Base-by-base conservation (phyloP, 2,329 filamentous ascomycete genomes). In the Colletotrichum euphorbiae region DNA sequence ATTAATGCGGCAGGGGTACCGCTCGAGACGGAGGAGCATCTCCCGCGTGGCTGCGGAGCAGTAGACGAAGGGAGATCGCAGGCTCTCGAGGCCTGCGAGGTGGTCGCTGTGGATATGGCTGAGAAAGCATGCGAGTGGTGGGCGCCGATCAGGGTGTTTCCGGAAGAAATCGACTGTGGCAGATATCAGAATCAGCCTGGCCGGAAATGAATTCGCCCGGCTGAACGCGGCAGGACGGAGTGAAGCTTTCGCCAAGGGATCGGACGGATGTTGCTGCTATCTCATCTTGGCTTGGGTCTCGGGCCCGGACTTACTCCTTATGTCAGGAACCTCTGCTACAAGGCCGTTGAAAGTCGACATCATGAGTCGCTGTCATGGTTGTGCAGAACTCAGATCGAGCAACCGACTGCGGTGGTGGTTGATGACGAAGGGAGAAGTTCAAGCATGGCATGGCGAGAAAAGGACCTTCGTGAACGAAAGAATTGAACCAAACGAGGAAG, bases 101-200 rank as follows among this genome's bases (percentile, higher is more conserved):
- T 98, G 95, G 74, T 98, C 94, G 71, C 91, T 97, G 76, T 98
- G 95, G 2, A 97, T 89, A 85, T 98, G 95, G 78, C 92, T 97
- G 28, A 98, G 84, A 75, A 98, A 97, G 77, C 91, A 96, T 15
- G 92, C 94, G 62, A 96, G 79, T 0, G 93, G 92, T 4, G 91
- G 85, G 15, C 80, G 84, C 15, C 79, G 79, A 6, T 82, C 81
- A 4, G 82, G 80, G 52, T 84, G 83, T 15, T 80, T 81, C 24
- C 92, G 88, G 74, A 98, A 98, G 80, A 90, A 93, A 79, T 98
- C 94, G 71, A 98, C 90, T 92, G 63, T 28, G 7, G 28, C 28
- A 9, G 15, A 24, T 15, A 6, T n/a, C 17, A 12, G 28, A 28
- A 2, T 73, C 9, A 69, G 68, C 69, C 71, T 42, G 33, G 28